Evolutionary conservation across 345 rosid species (phyloP), one percentile per base, ranked within the genome.

Genomic region (Salix caprea): DNA sequence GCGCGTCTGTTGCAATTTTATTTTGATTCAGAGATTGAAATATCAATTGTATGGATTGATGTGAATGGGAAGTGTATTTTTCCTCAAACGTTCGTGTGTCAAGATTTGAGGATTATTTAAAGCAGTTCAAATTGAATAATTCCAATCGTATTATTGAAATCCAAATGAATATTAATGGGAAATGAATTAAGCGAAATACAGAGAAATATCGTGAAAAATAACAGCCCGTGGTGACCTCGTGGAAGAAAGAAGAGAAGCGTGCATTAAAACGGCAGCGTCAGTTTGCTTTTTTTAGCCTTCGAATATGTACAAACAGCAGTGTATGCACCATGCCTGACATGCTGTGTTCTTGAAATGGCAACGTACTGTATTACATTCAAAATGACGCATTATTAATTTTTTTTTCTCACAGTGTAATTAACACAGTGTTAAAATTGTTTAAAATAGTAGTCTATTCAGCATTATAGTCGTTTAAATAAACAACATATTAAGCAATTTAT

Each of bases 11-110:
- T 84, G 61, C 87, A 84, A 79, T 78, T 81, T 48, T 84, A 85
- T 64, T 81, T 78, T n/a, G 82, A 54, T 37, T 79, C 84, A 8
- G 86, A 81, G 14, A 70, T 42, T 44, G 79, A 52, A 34, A 46
- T 88, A 48, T 85, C 88, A 44, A 80, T 87, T 50, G 83, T 89
- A n/a, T 89, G 92, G 90, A 83, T 87, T 15, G 90, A 89, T 60
- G 86, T 61, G 62, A 75, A 74, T 5, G 88, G 81, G 6, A 78
- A 73, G 28, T 85, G 90, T 44, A 87, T 84, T 73, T 87, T 86
- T 61, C 86, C 87, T 11, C 46, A 65, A 19, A 30, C 2, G 13
- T 85, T 81, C 37, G 16, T 78, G 4, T 65, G 69, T 19, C 82
- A 81, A 24, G 77, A 66, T 50, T 36, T 32, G 72, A 46, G 14